A percentile compares a stretch with the other conserved stretches of the same genome.
phyloP scores from a whole-genome alignment of 306 rosid species.

The Ziziphus jujuba region DNA sequence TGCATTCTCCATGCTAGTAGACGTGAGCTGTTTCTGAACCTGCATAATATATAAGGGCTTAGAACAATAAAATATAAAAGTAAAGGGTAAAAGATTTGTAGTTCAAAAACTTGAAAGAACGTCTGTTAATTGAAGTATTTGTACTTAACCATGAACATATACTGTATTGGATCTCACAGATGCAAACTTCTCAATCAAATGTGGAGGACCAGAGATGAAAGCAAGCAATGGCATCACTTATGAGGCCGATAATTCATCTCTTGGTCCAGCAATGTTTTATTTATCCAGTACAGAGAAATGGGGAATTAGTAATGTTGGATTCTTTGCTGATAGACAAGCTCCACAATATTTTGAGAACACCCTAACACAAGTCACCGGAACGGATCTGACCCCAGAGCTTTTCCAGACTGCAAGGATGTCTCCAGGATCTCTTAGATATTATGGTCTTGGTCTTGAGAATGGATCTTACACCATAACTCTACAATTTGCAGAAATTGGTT shows the following conservation, averaged over 20 bases:
- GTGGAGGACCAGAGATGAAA: constrained; percentile 16
- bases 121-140: not conserved
- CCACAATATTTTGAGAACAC: not conserved
- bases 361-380: constrained; percentile 4
- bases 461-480: constrained; percentile 50
- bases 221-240: constrained; percentile 15
- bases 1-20: no score
- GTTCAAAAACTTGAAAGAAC: not conserved
- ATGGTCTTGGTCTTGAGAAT: constrained; percentile 50
- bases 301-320: constrained; percentile 27
- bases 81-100: not conserved
- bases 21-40: no score
- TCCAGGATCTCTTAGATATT: constrained; percentile 36
- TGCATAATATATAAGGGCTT: no score
- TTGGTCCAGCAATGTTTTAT: constrained; percentile 12
- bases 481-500: constrained; percentile 55
- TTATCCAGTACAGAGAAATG: constrained; percentile 17
- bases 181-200: constrained; percentile 34
- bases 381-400: constrained; percentile 14
- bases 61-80: no score
- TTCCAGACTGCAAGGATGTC: constrained; percentile 27
- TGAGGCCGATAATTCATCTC: constrained; percentile 15
- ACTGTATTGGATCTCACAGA: constrained; percentile 8
- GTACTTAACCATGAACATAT: not conserved
- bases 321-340: not conserved